Evolutionary conservation across 371 early-diverging fungal species (phyloP), one percentile per base, ranked within the genome.

Genomic region (Blyttiomyces sp.): DNA sequence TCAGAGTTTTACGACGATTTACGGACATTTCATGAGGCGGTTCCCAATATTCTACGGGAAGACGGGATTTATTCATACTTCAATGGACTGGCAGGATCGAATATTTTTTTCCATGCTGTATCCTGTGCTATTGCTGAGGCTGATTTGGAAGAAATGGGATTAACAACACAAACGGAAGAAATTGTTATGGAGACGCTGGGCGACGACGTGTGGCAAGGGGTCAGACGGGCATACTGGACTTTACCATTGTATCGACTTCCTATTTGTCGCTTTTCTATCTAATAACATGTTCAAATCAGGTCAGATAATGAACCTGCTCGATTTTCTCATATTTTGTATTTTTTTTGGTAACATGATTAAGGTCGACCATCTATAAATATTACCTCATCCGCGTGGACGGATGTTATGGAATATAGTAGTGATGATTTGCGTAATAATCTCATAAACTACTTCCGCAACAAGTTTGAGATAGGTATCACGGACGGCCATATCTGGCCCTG

Each of bases 51-150:
- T 30, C 79, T 96, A 52, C 70, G 81, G n/a, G 64, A 76, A 6
- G 82, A 85, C 21, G 94, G 93, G 27, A 71, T 89, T 45, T 97
- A 95, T 72, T 88, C 92, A 26, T 97, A 88, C 77, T 97, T 97
- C 70, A 95, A 95, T 59, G 97, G 97, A 1, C 76, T 95, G 17
- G 93, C 92, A 26, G 95, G 93, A 31, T 89, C 90, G 34, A 94
- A 94, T 70, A 81, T 85, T 61, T 90, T 95, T 69, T 97, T 97
- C 80, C 92, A 95, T 71, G 95, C 93, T 48, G 94, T 97, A 2
- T 92, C 92, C 54, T 93, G 93, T 69, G 73, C 84, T 33, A 79
- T 97, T 32, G 91, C 87, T 5, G 87, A 90, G 60, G 75, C 88
- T 3, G 94, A 97, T 71, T 70, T 94, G 63, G 66, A 65, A 24